A percentile compares a stretch with the other conserved stretches of the same genome.
These are phyloP conservation scores for Fagus crenata DNA, from an alignment of 306 rosid species.

Conservation along the genomic window DNA sequence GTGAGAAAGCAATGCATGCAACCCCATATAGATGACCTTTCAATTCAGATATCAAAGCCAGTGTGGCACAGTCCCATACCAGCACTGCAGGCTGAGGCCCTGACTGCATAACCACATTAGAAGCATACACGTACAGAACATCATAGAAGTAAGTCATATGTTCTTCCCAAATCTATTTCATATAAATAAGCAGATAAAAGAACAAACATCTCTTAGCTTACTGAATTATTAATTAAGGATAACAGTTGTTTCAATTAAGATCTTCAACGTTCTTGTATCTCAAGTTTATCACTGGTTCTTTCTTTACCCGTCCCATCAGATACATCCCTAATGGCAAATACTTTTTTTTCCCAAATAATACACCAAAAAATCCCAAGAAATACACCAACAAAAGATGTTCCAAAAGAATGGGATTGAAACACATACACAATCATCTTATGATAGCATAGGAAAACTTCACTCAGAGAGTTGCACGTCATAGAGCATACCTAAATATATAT, in stretches of 20 bases:
- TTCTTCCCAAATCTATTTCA: constrained; percentile 13
- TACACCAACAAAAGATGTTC: neutral
- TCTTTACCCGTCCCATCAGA: neutral
- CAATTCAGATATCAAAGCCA: constrained; percentile 51
- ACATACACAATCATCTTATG: neutral
- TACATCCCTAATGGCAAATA: neutral
- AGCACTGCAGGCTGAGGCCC: constrained; percentile 67
- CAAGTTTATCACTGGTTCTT: neutral
- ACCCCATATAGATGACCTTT: constrained; percentile 65
- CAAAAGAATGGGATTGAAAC: neutral
- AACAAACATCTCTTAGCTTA: neutral
- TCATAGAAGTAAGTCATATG: constrained; percentile 19
- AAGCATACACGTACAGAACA: constrained; percentile 7
- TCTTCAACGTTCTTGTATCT: neutral
- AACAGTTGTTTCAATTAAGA: constrained; percentile 12
- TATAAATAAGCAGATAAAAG: constrained; percentile 10
- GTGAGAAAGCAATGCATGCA: constrained; percentile 70
- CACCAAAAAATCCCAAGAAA: neutral
- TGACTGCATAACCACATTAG: constrained; percentile 51
- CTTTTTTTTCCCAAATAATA: too few relatives aligned
- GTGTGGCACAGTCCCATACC: constrained; percentile 58
- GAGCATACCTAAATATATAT: too few relatives aligned
- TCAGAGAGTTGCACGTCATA: too few relatives aligned
- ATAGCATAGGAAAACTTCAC: neutral
- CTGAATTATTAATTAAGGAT: constrained; percentile 11